Evolutionary conservation across 202 grass and related monocot species (phyloP), one percentile per base, ranked within the genome.

Genomic region (Saccharum hybrid): DNA sequence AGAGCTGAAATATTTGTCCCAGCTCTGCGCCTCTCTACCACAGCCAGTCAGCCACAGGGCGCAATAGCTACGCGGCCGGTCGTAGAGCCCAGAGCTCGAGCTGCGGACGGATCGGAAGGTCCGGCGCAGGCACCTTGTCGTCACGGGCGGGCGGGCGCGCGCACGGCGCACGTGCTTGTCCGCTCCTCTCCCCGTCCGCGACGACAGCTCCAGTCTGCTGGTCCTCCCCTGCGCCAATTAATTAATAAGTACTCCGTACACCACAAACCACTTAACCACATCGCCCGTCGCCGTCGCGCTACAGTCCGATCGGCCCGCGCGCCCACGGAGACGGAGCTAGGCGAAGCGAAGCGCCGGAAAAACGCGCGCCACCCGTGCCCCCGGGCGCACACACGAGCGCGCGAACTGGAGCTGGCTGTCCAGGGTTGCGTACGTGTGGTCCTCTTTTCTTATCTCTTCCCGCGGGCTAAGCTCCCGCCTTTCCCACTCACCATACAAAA

Each of bases 381-480:
- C 21, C 1, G 64, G 60, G 46, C 46, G 48, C 56, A 11, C 64
- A 6, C 5, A n/a, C 10, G 15, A 19, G 45, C 18, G 48, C 33
- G 5, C 54, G 66, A 30, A 33, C 77, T 8, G n/a, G 56, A 1
- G 51, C 65, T 8, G 43, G 7, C 21, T 39, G 13, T 28, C 43
- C 60, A 31, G 78, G 80, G 87, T 84, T 81, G 68, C 77, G 49
- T 83, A 80, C 91, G 88, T 83, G 94, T 97, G 94, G 94, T 85
- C 91, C 86, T 94, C 80, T 90, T 94, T 93, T 81, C 90, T 97
- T 94, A 94, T 93, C 92, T 76, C 86, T 75, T 90, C 76, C 21
- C 10, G 10, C 81, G 72, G 30, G 26, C 60, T 43, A 4, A 5
- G 56, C 21, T 40, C 38, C 34, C 36, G 48, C 59, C 42, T 57